Percentiles rank a stretch among this genome's conserved stretches.
phyloP scores from a whole-genome alignment of 2,329 filamentous ascomycete species.

The Neoarthrinium moseri region DNA sequence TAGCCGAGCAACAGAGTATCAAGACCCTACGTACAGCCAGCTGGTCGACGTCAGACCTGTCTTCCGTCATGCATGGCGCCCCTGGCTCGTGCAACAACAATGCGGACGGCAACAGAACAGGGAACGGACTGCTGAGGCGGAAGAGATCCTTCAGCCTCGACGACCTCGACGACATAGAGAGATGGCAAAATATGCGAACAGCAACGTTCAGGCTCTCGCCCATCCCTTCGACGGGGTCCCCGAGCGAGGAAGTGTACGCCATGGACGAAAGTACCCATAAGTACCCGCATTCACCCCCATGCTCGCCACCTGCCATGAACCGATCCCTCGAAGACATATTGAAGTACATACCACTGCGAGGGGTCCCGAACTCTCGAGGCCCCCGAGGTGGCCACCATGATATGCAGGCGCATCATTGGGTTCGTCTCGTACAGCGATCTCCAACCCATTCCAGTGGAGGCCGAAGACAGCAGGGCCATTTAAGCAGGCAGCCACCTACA shows the following conservation, averaged over 20 bases:
- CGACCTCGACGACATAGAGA: conserved; percentile 19
- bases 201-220: background rate
- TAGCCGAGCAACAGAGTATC: conserved; percentile 38
- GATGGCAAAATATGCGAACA: background rate
- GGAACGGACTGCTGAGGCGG: conserved; percentile 20
- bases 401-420: background rate
- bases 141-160: conserved; percentile 33
- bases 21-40: conserved; percentile 29
- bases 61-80: conserved; percentile 22
- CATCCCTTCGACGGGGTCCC: background rate
- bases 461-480: background rate
- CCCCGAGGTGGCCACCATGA: background rate
- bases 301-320: background rate
- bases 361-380: background rate
- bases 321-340: background rate
- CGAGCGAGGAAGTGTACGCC: background rate
- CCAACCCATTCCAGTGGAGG: background rate
- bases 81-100: background rate
- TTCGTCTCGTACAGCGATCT: background rate
- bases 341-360: background rate
- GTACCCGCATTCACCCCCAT: background rate
- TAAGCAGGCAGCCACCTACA: background rate
- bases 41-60: conserved; percentile 25
- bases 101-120: background rate
- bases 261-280: background rate